phyloP scores from a whole-genome alignment of 257 asterid species.

The Striga asiatica region DNA sequence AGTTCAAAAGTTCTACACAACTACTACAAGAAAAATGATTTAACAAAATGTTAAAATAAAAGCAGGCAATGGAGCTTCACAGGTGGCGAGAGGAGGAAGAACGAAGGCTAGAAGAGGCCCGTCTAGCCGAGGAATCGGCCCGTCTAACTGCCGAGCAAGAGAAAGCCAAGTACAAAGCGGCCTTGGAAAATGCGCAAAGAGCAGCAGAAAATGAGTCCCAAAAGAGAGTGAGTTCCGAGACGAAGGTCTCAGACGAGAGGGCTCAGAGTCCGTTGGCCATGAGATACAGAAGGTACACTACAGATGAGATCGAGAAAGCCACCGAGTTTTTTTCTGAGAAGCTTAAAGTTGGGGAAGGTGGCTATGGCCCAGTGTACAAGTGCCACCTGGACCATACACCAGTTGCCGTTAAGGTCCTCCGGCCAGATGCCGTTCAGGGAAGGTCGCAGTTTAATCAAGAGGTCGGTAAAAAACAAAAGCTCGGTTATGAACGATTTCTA shows the following conservation, averaged over 20 bases:
- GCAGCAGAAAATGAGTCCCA: constrained; percentile 36
- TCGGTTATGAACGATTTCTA: too few species aligned
- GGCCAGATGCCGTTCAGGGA: constrained; percentile 89
- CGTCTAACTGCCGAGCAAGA: constrained; percentile 25
- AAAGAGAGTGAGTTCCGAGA: constrained; percentile 32
- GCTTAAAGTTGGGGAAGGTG: constrained; percentile 84
- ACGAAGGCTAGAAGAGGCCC: constrained; percentile 43
- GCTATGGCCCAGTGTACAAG: constrained; percentile 86
- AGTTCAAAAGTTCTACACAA: too few species aligned
- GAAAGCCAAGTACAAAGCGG: constrained; percentile 22
- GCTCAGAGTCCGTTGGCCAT: constrained; percentile 8
- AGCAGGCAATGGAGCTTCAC: constrained; percentile 62
- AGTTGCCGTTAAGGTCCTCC: constrained; percentile 75
- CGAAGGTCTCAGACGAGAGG: constrained; percentile 25
- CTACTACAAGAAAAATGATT: too few species aligned
- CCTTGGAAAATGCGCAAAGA: constrained; percentile 30
- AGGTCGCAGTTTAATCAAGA: constrained; percentile 76
- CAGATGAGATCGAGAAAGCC: constrained; percentile 82
- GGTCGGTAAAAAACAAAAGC: constrained; percentile 26
- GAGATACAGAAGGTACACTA: constrained; percentile 49
- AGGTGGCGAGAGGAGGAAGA: constrained; percentile 77
- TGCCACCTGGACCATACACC: constrained; percentile 75
- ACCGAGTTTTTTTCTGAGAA: constrained; percentile 40
- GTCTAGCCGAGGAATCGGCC: constrained; percentile 35
- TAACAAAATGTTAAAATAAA: too few species aligned